These are phyloP conservation scores for Saturnispora silvae DNA, from an alignment of 805 yeast genomes.

Conservation along the genomic window DNA sequence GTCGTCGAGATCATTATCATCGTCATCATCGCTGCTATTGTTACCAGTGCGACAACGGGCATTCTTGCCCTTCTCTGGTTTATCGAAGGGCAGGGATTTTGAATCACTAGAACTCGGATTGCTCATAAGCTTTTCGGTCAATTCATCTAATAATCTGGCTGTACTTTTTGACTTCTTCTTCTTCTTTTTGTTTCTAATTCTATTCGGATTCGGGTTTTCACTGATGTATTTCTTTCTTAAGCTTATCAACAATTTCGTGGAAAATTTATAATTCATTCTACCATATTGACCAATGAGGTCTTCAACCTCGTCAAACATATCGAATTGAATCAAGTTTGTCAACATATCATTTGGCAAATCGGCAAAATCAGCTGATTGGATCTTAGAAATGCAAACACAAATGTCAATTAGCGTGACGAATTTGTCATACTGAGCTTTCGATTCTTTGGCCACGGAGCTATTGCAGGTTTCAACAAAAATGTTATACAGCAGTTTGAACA, in stretches of 20 bases:
- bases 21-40: background rate
- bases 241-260: conserved; percentile 2
- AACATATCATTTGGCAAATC: conserved; percentile 18
- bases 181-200: background rate
- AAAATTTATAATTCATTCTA: conserved; percentile 19
- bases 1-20: background rate
- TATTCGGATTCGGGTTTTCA: conserved; percentile 3
- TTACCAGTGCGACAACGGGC: background rate
- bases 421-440: conserved; percentile 8
- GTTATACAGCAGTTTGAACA: conserved; percentile 1
- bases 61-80: background rate
- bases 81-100: background rate
- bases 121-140: conserved; percentile 5
- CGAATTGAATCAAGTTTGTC: conserved; percentile 1
- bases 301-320: conserved; percentile 11
- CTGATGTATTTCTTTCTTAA: conserved; percentile 1
- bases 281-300: conserved; percentile 11
- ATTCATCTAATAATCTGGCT: conserved; percentile 7
- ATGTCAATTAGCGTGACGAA: conserved; percentile 20
- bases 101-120: conserved; percentile 3
- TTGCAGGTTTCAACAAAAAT: conserved; percentile 2
- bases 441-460: background rate
- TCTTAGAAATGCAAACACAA: conserved; percentile 15
- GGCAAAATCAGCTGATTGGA: conserved; percentile 15
- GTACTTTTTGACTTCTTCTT: conserved; percentile 3